Evolutionary conservation across 495 filamentous ascomycete genomes (phyloP).

Genomic region (Emericellopsis terricola): DNA sequence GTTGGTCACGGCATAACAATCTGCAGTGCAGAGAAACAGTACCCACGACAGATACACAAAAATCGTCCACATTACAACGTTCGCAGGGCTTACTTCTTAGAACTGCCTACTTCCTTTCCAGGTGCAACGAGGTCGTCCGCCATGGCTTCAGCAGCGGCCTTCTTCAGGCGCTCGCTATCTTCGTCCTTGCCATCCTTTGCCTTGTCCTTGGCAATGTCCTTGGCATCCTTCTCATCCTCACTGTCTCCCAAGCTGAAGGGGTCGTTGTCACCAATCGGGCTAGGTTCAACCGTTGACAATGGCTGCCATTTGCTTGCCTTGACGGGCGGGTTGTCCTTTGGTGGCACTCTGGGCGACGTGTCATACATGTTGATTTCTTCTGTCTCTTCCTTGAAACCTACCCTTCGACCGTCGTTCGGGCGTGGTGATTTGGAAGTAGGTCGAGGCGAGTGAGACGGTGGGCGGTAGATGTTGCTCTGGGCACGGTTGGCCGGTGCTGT

Average conservation of each 20-base stretch:
- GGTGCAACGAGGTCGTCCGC: constrained; percentile 26
- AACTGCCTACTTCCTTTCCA: neutral
- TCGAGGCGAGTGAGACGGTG: constrained; percentile 37
- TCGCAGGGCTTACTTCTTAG: too few species aligned
- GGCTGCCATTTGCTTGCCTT: constrained; percentile 96
- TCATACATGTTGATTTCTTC: constrained; percentile 71
- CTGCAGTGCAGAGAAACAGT: too few species aligned
- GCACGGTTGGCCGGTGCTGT: constrained; percentile 14
- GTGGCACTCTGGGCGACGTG: constrained; percentile 33
- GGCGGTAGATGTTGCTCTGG: constrained; percentile 62
- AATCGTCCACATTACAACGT: too few species aligned
- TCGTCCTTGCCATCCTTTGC: constrained; percentile 25
- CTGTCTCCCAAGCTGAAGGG: constrained; percentile 94
- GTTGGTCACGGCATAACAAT: too few species aligned
- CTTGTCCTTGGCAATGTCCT: constrained; percentile 30
- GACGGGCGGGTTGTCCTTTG: constrained; percentile 18
- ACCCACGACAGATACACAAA: too few species aligned
- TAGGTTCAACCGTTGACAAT: constrained; percentile 69
- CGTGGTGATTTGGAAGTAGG: too few species aligned
- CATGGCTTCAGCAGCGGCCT: constrained; percentile 50
- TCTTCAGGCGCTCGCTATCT: constrained; percentile 51
- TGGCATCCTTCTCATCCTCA: constrained; percentile 56
- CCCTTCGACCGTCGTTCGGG: constrained; percentile 43
- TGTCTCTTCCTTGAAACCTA: constrained; percentile 58
- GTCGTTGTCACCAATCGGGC: constrained; percentile 77